Evolutionary conservation across 305 asterid genomes (phyloP).

Genomic region (Plantago lanceolata): DNA sequence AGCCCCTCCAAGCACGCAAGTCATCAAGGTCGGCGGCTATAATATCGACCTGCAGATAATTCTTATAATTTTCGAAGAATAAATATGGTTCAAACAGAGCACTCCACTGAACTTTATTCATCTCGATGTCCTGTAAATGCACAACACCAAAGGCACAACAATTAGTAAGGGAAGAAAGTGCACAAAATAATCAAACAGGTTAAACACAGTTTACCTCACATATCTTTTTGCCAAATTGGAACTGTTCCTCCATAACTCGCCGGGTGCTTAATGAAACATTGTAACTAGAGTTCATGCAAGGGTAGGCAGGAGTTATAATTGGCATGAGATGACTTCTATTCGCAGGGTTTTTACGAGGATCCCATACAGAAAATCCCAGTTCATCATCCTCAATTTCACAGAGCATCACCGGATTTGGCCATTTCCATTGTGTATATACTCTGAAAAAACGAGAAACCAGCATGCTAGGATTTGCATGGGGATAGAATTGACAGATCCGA

Average conservation of each 20-base stretch:
- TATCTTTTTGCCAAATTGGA: conserved; percentile 61
- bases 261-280: conserved; percentile 93
- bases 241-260: conserved; percentile 83
- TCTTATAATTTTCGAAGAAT: conserved; percentile 83
- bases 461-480: conserved; percentile 92
- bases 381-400: conserved; percentile 79
- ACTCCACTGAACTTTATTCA: conserved; percentile 64
- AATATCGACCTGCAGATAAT: conserved; percentile 82
- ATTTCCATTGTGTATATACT: conserved; percentile 90
- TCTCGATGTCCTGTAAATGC: conserved; percentile 76
- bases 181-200: conserved; percentile 18
- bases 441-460: conserved; percentile 88
- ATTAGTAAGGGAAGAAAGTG: conserved; percentile 13
- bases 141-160: conserved; percentile 15
- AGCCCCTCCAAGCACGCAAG: conserved; percentile 93
- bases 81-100: conserved; percentile 75
- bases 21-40: conserved; percentile 80
- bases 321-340: conserved; percentile 88
- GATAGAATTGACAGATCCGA: conserved; percentile 87
- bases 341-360: conserved; percentile 84
- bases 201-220: conserved; percentile 62
- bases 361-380: conserved; percentile 93
- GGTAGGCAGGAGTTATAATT: conserved; percentile 95
- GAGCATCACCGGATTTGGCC: conserved; percentile 96
- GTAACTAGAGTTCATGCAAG: conserved; percentile 99